Conservation (phyloP, 2,329 filamentous ascomycete species). For the Diaporthe vexans region DNA sequence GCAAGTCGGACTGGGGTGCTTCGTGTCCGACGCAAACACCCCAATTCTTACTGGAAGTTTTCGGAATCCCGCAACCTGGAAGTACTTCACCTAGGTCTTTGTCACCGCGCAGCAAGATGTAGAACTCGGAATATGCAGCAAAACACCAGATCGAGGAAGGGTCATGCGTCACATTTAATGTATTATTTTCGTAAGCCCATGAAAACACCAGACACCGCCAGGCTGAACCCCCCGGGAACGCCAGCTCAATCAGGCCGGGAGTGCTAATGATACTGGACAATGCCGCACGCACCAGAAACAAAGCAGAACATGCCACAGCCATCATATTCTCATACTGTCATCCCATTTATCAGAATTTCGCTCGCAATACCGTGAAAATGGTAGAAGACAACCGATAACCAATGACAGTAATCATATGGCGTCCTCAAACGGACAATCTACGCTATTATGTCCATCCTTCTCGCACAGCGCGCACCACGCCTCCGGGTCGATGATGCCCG, state of each 20-base stretch:
- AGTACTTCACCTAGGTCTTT: background rate
- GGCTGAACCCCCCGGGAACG: slow-evolving; percentile 2
- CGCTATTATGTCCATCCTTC: slow-evolving; percentile 95
- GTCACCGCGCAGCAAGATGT: background rate
- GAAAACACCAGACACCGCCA: slow-evolving; percentile 1
- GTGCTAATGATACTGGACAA: slow-evolving; percentile 14
- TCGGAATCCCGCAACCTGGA: background rate
- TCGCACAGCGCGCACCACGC: slow-evolving; percentile 99
- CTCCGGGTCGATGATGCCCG: slow-evolving; percentile 81
- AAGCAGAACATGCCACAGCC: background rate
- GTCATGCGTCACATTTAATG: background rate
- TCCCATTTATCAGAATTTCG: slow-evolving; percentile 1
- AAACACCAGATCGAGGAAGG: background rate
- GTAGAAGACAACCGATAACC: background rate
- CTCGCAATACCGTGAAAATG: background rate
- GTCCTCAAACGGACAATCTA: slow-evolving; percentile 94
- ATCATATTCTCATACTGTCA: slow-evolving; percentile 14
- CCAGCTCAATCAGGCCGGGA: slow-evolving; percentile 3
- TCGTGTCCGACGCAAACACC: background rate
- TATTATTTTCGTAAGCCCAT: slow-evolving; percentile 25
- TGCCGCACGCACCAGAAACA: background rate
- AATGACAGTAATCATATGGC: slow-evolving; percentile 63
- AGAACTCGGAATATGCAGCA: background rate
- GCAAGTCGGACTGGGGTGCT: no score
- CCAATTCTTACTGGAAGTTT: background rate